Evolutionary conservation across 2,329 filamentous ascomycete species (phyloP), one percentile per base, ranked within the genome.

Genomic region (Stachybotrys chartarum): DNA sequence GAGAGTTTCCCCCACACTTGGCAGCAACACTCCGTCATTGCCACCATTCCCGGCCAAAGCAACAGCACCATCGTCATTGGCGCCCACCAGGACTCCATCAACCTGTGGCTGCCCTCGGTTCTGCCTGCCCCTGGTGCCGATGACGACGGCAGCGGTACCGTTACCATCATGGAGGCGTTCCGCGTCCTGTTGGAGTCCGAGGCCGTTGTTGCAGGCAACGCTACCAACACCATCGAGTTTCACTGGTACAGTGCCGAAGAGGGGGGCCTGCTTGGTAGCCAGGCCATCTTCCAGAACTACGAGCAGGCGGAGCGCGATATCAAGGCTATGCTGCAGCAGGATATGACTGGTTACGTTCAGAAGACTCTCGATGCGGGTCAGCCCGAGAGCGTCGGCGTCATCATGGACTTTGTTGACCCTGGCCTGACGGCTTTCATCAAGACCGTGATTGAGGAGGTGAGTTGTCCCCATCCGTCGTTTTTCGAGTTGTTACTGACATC

Each of bases 241-340:
- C 92, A 97, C 74, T 96, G 91, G 91, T 96, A 96, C 75, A 90
- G 86, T 49, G 91, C 90, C 11, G 91, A 96, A 70, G 91, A 96
- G 71, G 91, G 87, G 52, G 91, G 92, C 39, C 78, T 96, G 50
- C 81, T 96, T 4, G 91, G 91, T 57, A 93, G 88, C 64, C 91
- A 96, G 70, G 92, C 89, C 54, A 89, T 97, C 70, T 97, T 97
- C 77, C 80, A 82, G 52, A 75, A 82, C 7, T 97, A 97, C 67
- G 86, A 89, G 72, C 84, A 86, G 68, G 73, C 82, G 24, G 80
- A 81, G 35, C 82, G 86, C 30, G 85, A 93, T 61, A 81, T 97
- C 70, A 95, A 93, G 75, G 93, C 93, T 39, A 97, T 97, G 94
- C 82, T 97, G 54, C 93, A 97, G 76, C 93, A 97, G 73, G 93